phyloP scores from a whole-genome alignment of 257 asterid species.

The Ligustrum vulgare region DNA sequence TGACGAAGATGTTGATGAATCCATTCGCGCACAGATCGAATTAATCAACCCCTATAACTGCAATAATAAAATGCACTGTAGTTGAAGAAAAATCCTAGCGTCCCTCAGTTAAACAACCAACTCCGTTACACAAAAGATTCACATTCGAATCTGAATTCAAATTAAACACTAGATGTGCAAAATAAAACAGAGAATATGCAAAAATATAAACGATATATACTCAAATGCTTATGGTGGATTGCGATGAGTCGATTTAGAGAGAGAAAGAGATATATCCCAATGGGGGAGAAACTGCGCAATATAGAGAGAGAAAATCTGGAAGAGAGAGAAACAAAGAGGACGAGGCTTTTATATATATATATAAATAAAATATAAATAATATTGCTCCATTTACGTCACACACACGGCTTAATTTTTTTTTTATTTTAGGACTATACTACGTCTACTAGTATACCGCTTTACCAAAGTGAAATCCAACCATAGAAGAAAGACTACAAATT shows the following conservation, averaged over 20 bases:
- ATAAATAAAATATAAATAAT: no score
- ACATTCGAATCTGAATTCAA: conserved; percentile 51
- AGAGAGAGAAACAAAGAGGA: conserved; percentile 13
- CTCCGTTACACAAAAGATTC: conserved; percentile 37
- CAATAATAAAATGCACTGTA: conserved; percentile 11
- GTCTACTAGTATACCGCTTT: no score
- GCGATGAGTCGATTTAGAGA: conserved; percentile 44
- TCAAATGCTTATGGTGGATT: conserved; percentile 22
- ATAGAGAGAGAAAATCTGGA: conserved; percentile 39
- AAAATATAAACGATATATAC: conserved; percentile 13
- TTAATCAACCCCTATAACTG: conserved; percentile 15
- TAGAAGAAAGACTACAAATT: no score
- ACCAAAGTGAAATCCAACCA: no score
- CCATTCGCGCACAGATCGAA: conserved; percentile 68
- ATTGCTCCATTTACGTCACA: no score
- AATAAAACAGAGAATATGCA: conserved; percentile 17
- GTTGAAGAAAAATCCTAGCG: conserved; percentile 33
- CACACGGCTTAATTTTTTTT: no score
- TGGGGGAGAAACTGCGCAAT: conserved; percentile 36
- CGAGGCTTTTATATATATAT: no score
- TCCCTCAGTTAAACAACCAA: conserved; percentile 26
- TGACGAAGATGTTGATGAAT: conserved; percentile 57
- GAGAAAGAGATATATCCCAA: conserved; percentile 16
- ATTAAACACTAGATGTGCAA: conserved; percentile 57
- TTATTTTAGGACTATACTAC: no score